Base-by-base conservation (phyloP, 768 basidiomycete species). In the Daedaleopsis sinensis region DNA sequence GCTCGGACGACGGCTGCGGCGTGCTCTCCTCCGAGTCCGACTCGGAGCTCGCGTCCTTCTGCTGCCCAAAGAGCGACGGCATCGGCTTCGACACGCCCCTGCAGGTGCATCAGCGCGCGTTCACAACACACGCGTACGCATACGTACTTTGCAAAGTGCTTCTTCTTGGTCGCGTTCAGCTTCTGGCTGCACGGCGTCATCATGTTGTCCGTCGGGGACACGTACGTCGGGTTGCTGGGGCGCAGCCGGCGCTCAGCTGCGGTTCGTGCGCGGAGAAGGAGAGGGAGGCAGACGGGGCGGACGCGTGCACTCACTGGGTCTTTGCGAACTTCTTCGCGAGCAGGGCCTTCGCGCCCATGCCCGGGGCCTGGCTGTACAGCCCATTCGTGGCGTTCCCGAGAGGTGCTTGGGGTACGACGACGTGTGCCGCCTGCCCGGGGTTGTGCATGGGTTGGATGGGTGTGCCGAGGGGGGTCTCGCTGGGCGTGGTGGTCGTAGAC, bases 181-280 rank as follows among this genome's bases (percentile, higher is more conserved):
- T 98, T 98, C 76, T 95, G 90, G 7, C 95, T 92, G 72, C 87
- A 87, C 3, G 96, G 96, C 2, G 94, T 96, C 82, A 98, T 86
- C 75, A 98, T 81, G 72, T 91, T 93, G 74, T 99, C 96, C 10
- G 96, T 97, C 2, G 96, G 96, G 18, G 96, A 98, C 69, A 96
- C 80, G 71, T 85, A 94, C 37, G 85, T 86, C 21, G 93, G 90
- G 73, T 97, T 97, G 73, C 94, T 94, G 72, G 16, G 16, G 55
- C 21, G 42, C 62, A 23, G 21, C 32, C 42, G 39, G 55, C 21
- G 35, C 67, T 68, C 43, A 60, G 55, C 57, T 36, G 52, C 37
- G 32, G 36, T 49, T 56, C 62, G 12, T 64, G 64, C 37, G 36
- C 52, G 38, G 53, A 61, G 19, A 63, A 21, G 46, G 27, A 55